Evolutionary conservation across 371 early-diverging fungal species (phyloP), one percentile per base, ranked within the genome.

Genomic region (Basidiobolus meristosporus): DNA sequence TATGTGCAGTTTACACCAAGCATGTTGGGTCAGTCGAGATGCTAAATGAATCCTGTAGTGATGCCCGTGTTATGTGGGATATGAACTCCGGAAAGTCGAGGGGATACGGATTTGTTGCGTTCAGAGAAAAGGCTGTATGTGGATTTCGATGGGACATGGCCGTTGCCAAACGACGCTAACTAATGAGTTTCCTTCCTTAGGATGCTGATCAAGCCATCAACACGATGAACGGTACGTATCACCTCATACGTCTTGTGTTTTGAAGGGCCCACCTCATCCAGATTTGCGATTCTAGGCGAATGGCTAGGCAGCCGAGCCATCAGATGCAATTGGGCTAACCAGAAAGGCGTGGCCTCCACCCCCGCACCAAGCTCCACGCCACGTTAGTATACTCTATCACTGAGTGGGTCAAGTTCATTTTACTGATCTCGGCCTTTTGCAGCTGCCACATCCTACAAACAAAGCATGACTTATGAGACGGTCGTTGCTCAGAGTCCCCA

Each of bases 1-100:
- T 81, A 65, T 46, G 75, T 63, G 23, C 22, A 30, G 38, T 7
- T 6, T 12, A 15, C 41, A 17, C 28, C 43, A 14, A 22, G 20
- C 11, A 17, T 17, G 40, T 5, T 2, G 17, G n/a, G 9, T 14
- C 26, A 34, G 15, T 10, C 2, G 3, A 35, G 19, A 34, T 9
- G 38, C 30, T 17, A 9, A 5, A 15, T 22, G 30, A 20, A 31
- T 22, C 33, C 41, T 10, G n/a, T 52, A 83, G 83, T 20, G 74
- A 85, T 41, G 82, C 85, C 20, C 73, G 83, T 32, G 80, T 90
- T 22, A 78, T 86, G 75, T 77, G 82, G 80, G 81, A 87, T 49
- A 48, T 62, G 28, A 59, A 63, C 43, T 70, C 88, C 18, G 80
- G 82, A 15, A 86, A 86, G 51, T 80, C 84, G 29, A 57, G 77